Evolutionary conservation across 495 filamentous ascomycete species (phyloP).

Genomic region (Hypoxylon fragiforme): DNA sequence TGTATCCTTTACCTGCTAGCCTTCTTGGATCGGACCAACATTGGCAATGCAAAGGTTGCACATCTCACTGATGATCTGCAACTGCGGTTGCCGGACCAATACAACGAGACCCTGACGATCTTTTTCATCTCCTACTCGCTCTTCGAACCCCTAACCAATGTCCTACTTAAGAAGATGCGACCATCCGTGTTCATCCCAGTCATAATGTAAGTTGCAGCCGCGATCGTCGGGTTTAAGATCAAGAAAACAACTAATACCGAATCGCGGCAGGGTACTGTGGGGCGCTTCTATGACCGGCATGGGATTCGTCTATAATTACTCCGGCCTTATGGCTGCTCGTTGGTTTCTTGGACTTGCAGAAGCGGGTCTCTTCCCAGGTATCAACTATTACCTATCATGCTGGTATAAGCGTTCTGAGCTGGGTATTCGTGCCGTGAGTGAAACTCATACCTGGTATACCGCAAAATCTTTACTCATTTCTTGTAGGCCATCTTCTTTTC

Average conservation of each 20-base stretch:
- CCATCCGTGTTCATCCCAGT: conserved; percentile 63
- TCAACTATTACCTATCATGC: conserved; percentile 85
- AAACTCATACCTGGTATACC: neutral
- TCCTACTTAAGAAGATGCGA: conserved; percentile 76
- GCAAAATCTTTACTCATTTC: conserved; percentile 1
- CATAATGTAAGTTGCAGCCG: conserved; percentile 65
- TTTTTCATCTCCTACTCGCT: conserved; percentile 93
- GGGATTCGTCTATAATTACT: conserved; percentile 79
- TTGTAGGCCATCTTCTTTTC: conserved; percentile 82
- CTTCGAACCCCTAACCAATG: conserved; percentile 85
- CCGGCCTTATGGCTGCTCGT: conserved; percentile 77
- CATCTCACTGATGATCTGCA: conserved; percentile 66
- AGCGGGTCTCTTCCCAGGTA: conserved; percentile 83
- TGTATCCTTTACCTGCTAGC: conserved; percentile 82
- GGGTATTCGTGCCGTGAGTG: conserved; percentile 55
- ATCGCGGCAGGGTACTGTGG: conserved; percentile 53
- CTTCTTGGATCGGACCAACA: conserved; percentile 82
- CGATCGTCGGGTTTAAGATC: neutral
- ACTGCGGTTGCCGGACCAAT: conserved; percentile 51
- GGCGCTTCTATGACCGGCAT: conserved; percentile 82
- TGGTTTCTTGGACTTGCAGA: conserved; percentile 86
- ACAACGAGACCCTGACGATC: conserved; percentile 77
- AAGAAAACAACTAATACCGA: conserved; percentile 13
- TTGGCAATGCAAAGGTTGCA: conserved; percentile 87
- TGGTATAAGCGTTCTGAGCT: conserved; percentile 87